Evolutionary conservation across 305 asterid species (phyloP).

Genomic region (Fraxinus platypoda): DNA sequence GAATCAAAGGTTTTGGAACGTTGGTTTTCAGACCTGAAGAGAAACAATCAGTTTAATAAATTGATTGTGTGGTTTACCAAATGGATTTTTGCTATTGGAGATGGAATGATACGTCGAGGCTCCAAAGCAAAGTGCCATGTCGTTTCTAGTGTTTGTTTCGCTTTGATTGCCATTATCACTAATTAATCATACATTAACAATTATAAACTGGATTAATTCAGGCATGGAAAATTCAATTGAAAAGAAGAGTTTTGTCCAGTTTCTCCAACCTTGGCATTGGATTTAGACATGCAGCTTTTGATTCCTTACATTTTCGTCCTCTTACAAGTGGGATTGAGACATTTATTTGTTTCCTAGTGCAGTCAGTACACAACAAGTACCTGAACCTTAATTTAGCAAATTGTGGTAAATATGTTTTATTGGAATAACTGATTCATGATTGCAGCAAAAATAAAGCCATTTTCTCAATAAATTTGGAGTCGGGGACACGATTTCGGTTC

Average conservation of each 20-base stretch:
- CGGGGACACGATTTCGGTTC: not conserved
- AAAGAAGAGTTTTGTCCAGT: slow-evolving; percentile 39
- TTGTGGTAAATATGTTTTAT: not conserved
- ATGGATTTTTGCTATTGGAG: slow-evolving; percentile 49
- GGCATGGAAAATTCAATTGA: slow-evolving; percentile 15
- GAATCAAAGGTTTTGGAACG: slow-evolving; percentile 40
- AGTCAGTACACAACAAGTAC: not conserved
- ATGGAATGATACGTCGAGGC: slow-evolving; percentile 53
- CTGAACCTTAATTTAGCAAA: not conserved
- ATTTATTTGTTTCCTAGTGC: slow-evolving; percentile 21
- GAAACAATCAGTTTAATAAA: slow-evolving; percentile 18
- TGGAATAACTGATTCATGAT: not conserved
- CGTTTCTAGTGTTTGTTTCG: slow-evolving; percentile 43
- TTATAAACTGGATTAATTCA: slow-evolving; percentile 13
- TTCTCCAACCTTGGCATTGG: slow-evolving; percentile 28
- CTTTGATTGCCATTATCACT: slow-evolving; percentile 24
- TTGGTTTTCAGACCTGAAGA: slow-evolving; percentile 20
- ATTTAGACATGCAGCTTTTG: slow-evolving; percentile 34
- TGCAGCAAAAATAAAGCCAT: not conserved
- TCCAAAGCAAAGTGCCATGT: slow-evolving; percentile 36
- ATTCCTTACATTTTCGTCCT: slow-evolving; percentile 37
- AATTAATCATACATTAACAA: slow-evolving; percentile 22
- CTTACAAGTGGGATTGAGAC: slow-evolving; percentile 13
- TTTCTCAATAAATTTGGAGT: not conserved
- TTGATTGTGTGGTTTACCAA: slow-evolving; percentile 26